A percentile compares a stretch with the other conserved stretches of the same genome.
These are phyloP conservation scores for Auricularia sp. DNA, from an alignment of 768 basidiomycete species.

Conservation along the genomic window DNA sequence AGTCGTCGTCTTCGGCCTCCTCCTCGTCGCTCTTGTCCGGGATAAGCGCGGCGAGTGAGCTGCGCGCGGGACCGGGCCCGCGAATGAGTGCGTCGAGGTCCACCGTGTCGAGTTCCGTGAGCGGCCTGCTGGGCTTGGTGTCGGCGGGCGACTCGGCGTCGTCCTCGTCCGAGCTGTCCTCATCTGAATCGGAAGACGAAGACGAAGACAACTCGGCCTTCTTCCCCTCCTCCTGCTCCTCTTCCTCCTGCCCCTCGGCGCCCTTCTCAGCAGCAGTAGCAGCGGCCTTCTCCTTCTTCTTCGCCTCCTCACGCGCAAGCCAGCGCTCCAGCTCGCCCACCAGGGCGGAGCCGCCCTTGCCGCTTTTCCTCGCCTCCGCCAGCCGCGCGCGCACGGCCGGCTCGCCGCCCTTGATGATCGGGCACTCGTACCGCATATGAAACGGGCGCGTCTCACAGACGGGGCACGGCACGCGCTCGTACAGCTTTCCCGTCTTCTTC, in stretches of 20 bases:
- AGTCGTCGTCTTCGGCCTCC: background rate
- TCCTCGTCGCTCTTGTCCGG: background rate
- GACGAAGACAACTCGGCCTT: background rate
- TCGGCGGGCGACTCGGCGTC: background rate
- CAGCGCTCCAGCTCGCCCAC: slow-evolving; percentile 35
- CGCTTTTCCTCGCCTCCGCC: slow-evolving; percentile 27
- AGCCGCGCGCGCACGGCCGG: slow-evolving; percentile 37
- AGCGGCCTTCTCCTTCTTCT: slow-evolving; percentile 15
- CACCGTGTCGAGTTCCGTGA: slow-evolving; percentile 8
- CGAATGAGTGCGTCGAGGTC: slow-evolving; percentile 35
- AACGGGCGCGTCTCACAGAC: slow-evolving; percentile 35
- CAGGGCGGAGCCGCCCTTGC: slow-evolving; percentile 17
- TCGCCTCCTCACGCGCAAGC: slow-evolving; percentile 16
- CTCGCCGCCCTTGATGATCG: slow-evolving; percentile 34
- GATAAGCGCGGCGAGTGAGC: background rate
- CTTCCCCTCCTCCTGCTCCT: background rate
- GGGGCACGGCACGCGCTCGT: slow-evolving; percentile 23
- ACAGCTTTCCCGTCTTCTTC: background rate
- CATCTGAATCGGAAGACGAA: background rate
- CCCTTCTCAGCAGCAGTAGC: slow-evolving; percentile 5
- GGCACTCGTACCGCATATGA: slow-evolving; percentile 43
- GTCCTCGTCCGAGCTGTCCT: background rate
- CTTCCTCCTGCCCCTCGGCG: background rate
- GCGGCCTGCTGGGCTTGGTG: too few relatives aligned
- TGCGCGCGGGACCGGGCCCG: slow-evolving; percentile 26